Evolutionary conservation across 2,329 filamentous ascomycete species (phyloP).

Genomic region (Sphaerulina vaccinii): DNA sequence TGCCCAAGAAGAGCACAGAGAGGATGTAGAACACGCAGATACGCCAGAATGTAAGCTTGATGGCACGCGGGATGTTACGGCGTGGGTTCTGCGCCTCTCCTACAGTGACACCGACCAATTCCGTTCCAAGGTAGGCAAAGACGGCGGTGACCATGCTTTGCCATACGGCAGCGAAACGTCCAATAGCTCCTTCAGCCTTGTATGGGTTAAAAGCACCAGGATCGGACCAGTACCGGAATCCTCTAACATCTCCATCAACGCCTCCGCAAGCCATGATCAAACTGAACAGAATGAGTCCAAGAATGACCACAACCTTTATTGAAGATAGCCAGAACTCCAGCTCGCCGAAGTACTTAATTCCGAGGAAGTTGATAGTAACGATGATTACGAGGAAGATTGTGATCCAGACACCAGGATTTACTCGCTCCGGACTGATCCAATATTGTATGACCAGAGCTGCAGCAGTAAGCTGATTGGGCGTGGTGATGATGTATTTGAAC

Average conservation of each 20-base stretch:
- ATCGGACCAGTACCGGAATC: slow-evolving; percentile 46
- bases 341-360: slow-evolving; percentile 61
- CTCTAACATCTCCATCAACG: slow-evolving; percentile 35
- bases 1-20: slow-evolving; percentile 71
- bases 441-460: slow-evolving; percentile 75
- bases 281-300: slow-evolving; percentile 47
- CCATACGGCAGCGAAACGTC: slow-evolving; percentile 48
- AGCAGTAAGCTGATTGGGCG: slow-evolving; percentile 81
- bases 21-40: slow-evolving; percentile 79
- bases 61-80: slow-evolving; percentile 70
- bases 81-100: slow-evolving; percentile 72
- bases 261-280: slow-evolving; percentile 35
- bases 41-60: slow-evolving; percentile 77
- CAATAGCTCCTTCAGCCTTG: slow-evolving; percentile 36
- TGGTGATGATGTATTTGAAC: slow-evolving; percentile 76
- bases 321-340: slow-evolving; percentile 52
- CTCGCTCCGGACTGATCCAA: slow-evolving; percentile 58
- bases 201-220: slow-evolving; percentile 48
- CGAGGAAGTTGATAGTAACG: slow-evolving; percentile 49
- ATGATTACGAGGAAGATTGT: slow-evolving; percentile 54
- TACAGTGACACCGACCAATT: slow-evolving; percentile 74
- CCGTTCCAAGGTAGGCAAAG: slow-evolving; percentile 75
- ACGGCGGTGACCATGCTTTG: slow-evolving; percentile 66
- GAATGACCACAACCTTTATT: slow-evolving; percentile 48
- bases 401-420: slow-evolving; percentile 61